A percentile compares a stretch with the other conserved stretches of the same genome.
Evolutionary conservation across 345 rosid genomes (phyloP).

Genomic region (Gossypium turneri): DNA sequence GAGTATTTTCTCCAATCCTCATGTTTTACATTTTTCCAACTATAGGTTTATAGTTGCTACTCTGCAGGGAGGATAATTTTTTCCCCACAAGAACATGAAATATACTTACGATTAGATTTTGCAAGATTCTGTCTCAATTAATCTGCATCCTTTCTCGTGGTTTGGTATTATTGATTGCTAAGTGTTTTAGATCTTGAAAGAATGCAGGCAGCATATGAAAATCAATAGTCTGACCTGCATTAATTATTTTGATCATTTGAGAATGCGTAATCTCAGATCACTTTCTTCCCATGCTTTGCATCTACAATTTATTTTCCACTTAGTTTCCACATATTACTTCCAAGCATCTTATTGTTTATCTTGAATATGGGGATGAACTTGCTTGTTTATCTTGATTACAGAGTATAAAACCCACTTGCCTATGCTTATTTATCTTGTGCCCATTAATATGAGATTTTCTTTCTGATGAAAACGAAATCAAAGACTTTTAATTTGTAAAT

Average conservation of each 20-base stretch:
- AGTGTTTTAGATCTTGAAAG: background rate
- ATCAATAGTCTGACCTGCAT: background rate
- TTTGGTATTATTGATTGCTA: background rate
- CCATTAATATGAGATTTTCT: too few relatives aligned
- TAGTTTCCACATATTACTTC: too few relatives aligned
- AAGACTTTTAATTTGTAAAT: too few relatives aligned
- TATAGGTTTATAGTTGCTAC: background rate
- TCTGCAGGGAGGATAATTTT: background rate
- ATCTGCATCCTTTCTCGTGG: background rate
- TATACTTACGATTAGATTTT: background rate
- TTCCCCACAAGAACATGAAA: background rate
- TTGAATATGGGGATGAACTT: too few relatives aligned
- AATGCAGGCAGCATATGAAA: background rate
- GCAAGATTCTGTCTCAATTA: background rate
- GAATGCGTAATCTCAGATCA: background rate
- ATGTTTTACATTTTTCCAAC: background rate
- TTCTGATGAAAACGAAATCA: too few relatives aligned
- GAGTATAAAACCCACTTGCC: too few relatives aligned
- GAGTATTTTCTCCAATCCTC: conserved; percentile 23
- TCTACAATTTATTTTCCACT: background rate
- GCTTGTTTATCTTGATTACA: too few relatives aligned
- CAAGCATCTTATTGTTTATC: too few relatives aligned
- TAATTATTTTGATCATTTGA: background rate
- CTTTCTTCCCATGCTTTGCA: background rate
- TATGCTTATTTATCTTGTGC: too few relatives aligned